Evolutionary conservation across 2,329 filamentous ascomycete genomes (phyloP).

Genomic region (Purpureocillium takamizusanense): DNA sequence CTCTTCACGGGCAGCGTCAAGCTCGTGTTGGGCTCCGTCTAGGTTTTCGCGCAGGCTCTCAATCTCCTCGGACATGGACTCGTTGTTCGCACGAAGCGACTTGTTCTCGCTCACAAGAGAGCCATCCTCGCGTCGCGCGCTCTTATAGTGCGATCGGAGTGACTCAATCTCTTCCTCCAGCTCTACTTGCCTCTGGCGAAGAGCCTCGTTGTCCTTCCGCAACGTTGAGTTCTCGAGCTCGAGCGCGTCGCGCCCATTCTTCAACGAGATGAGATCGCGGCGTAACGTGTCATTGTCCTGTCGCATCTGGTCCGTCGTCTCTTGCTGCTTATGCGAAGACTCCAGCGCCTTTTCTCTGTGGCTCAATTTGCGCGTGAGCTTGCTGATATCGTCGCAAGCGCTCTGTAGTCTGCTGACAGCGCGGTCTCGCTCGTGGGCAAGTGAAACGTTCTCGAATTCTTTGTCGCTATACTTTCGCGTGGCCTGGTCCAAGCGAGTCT

Average conservation of each 20-base stretch:
- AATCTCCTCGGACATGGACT: conserved; percentile 31
- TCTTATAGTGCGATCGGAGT: conserved; percentile 31
- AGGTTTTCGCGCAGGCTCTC: conserved; percentile 33
- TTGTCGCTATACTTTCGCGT: conserved; percentile 53
- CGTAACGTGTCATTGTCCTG: conserved; percentile 28
- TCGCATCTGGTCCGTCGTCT: conserved; percentile 29
- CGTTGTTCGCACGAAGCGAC: conserved; percentile 32
- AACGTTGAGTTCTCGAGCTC: conserved; percentile 32
- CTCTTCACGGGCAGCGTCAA: conserved; percentile 30
- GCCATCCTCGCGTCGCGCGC: conserved; percentile 31
- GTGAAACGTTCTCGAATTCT: conserved; percentile 53
- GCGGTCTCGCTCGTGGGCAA: conserved; percentile 56
- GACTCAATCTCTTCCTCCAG: conserved; percentile 31
- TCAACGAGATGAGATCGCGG: conserved; percentile 30
- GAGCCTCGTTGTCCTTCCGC: conserved; percentile 27
- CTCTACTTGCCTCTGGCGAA: conserved; percentile 24
- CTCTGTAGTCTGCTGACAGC: conserved; percentile 53
- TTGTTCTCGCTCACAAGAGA: conserved; percentile 34
- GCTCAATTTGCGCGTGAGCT: conserved; percentile 33
- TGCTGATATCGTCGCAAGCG: conserved; percentile 49
- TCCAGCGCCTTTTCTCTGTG: conserved; percentile 32
- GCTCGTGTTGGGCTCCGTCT: conserved; percentile 29
- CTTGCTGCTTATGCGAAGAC: conserved; percentile 30
- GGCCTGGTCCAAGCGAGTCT: conserved; percentile 52
- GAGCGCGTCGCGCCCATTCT: conserved; percentile 25